Conservation (phyloP, 345 rosid genomes). For the Schrenkiella parvula region DNA sequence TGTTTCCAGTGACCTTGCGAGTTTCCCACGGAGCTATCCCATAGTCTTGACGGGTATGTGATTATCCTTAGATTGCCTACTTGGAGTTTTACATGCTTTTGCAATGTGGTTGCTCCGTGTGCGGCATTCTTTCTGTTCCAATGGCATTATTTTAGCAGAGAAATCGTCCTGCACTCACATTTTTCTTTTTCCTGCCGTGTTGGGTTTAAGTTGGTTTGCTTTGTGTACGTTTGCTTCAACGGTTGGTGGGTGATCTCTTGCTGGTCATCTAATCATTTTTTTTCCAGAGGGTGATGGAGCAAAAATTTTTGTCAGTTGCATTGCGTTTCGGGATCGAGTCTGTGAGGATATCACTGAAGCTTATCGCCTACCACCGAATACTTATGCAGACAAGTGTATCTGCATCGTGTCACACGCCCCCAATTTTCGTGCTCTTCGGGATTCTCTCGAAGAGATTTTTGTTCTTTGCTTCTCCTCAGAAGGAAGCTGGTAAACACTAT, state of each 20-base stretch:
- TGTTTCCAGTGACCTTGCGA: constrained; percentile 51
- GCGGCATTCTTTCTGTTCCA: background rate
- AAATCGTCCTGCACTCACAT: background rate
- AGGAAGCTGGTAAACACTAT: constrained; percentile 70
- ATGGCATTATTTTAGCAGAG: background rate
- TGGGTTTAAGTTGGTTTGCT: constrained; percentile 10
- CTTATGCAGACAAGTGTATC: constrained; percentile 92
- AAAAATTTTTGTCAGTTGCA: constrained; percentile 90
- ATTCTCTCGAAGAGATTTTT: constrained; percentile 80
- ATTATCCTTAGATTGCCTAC: background rate
- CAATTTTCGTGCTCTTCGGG: constrained; percentile 67
- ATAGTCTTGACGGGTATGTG: constrained; percentile 86
- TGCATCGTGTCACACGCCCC: constrained; percentile 90
- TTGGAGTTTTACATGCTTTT: constrained; percentile 1
- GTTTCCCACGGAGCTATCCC: constrained; percentile 86
- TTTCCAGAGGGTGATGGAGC: constrained; percentile 98
- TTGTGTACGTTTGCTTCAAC: background rate
- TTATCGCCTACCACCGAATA: constrained; percentile 69
- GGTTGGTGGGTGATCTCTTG: constrained; percentile 3
- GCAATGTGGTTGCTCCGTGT: background rate
- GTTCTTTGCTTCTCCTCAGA: constrained; percentile 80
- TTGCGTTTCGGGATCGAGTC: constrained; percentile 93
- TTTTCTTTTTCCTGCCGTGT: background rate
- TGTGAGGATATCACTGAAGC: constrained; percentile 95
- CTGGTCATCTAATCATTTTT: background rate